Evolutionary conservation across 257 asterid genomes (phyloP).

Genomic region (Nicotiana noctiflora): DNA sequence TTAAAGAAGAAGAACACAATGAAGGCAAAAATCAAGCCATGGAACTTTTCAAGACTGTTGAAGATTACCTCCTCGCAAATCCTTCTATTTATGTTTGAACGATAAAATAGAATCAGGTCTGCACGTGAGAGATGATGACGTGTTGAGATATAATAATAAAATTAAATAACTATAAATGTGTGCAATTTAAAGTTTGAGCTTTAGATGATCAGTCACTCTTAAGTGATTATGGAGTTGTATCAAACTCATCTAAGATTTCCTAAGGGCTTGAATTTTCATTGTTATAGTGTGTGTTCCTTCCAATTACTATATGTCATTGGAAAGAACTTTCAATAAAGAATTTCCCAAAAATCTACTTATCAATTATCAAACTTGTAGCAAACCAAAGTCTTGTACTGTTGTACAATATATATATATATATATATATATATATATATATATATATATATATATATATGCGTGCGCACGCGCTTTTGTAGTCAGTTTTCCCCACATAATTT

Average conservation of each 20-base stretch:
- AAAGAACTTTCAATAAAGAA: not conserved
- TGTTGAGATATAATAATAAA: not conserved
- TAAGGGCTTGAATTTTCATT: not conserved
- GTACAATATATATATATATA: not conserved
- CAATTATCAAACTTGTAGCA: not conserved
- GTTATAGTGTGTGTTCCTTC: not conserved
- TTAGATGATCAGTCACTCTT: too few relatives aligned
- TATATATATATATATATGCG: not conserved
- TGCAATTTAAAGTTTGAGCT: too few relatives aligned
- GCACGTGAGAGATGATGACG: not conserved
- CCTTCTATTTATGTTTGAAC: constrained; percentile 15
- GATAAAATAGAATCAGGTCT: not conserved
- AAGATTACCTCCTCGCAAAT: constrained; percentile 22
- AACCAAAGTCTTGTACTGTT: not conserved
- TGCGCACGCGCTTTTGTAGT: too few relatives aligned
- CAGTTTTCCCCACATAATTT: too few relatives aligned
- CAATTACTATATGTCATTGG: not conserved
- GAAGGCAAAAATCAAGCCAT: constrained; percentile 19
- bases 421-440: not conserved
- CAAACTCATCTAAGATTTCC: not conserved
- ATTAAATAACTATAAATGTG: not conserved
- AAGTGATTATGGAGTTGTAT: too few relatives aligned
- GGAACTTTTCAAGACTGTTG: constrained; percentile 29
- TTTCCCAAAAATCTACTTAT: not conserved
- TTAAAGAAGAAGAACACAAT: constrained; percentile 29